phyloP scores from a whole-genome alignment of 768 basidiomycete species.

The Suillus decipiens region DNA sequence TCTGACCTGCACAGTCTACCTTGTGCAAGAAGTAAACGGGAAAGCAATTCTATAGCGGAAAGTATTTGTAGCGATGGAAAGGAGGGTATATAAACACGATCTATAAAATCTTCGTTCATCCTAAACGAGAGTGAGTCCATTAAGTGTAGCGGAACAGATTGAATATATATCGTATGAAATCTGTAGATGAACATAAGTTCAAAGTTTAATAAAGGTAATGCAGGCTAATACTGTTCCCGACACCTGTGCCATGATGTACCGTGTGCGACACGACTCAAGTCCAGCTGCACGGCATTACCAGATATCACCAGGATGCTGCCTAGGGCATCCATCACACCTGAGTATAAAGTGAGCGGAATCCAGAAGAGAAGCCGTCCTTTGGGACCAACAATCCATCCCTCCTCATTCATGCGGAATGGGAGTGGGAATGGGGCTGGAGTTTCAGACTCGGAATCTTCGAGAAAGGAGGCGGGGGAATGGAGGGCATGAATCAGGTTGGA shows the following conservation, averaged over 20 bases:
- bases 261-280: background rate
- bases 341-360: background rate
- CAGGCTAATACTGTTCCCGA: background rate
- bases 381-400: background rate
- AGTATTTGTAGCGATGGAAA: too few relatives aligned
- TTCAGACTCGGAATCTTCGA: background rate
- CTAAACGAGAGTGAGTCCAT: too few relatives aligned
- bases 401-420: background rate
- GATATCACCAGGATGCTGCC: constrained; percentile 1
- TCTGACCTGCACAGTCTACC: too few relatives aligned
- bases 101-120: too few relatives aligned
- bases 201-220: background rate
- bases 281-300: background rate
- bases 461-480: background rate
- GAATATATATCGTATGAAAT: too few relatives aligned
- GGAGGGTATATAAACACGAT: too few relatives aligned
- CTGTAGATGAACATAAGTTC: too few relatives aligned
- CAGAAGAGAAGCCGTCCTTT: constrained; percentile 6
- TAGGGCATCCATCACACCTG: background rate
- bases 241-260: background rate
- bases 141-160: too few relatives aligned
- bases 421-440: background rate
- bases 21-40: too few relatives aligned
- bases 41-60: too few relatives aligned
- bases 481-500: background rate